A percentile compares a stretch with the other conserved stretches of the same genome.
Conservation (phyloP, 2,329 filamentous ascomycete genomes). For the Stachybotrys elegans region DNA sequence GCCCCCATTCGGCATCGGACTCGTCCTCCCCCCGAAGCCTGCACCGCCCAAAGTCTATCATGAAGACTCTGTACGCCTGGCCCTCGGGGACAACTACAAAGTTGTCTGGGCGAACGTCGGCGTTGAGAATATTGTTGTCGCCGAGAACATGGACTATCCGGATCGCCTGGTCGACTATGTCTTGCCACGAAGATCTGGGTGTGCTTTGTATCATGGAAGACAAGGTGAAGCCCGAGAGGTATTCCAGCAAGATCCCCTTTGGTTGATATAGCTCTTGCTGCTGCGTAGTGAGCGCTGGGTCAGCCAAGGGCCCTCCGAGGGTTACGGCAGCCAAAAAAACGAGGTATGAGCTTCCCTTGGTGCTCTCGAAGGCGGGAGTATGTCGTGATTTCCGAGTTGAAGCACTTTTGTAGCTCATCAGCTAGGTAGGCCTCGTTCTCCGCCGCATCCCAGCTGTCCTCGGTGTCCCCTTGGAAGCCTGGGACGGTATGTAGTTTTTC, state of each 20-base stretch:
- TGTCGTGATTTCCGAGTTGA: slow-evolving; percentile 11
- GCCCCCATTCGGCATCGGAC: slow-evolving; percentile 14
- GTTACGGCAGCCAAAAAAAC: slow-evolving; percentile 8
- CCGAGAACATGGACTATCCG: slow-evolving; percentile 12
- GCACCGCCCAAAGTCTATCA: slow-evolving; percentile 19
- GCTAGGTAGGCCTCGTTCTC: slow-evolving; percentile 14
- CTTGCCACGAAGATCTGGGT: slow-evolving; percentile 9
- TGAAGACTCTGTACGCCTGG: slow-evolving; percentile 11
- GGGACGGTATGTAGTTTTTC: slow-evolving; percentile 1
- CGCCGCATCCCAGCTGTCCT: slow-evolving; percentile 11
- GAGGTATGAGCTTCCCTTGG: slow-evolving; percentile 15
- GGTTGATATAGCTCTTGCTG: slow-evolving; percentile 7
- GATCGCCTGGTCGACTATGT: slow-evolving; percentile 14
- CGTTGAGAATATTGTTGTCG: slow-evolving; percentile 17
- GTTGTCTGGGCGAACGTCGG: slow-evolving; percentile 16
- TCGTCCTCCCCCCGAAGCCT: slow-evolving; percentile 13
- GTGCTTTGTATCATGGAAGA: slow-evolving; percentile 1
- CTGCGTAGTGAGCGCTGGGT: neutral
- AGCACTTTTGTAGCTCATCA: slow-evolving; percentile 3
- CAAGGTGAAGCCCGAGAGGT: slow-evolving; percentile 12
- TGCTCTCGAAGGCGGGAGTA: slow-evolving; percentile 10
- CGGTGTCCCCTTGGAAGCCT: slow-evolving; percentile 2
- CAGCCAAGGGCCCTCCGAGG: slow-evolving; percentile 6
- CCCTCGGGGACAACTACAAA: slow-evolving; percentile 12
- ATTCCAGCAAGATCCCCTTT: slow-evolving; percentile 14